Evolutionary conservation across 257 asterid genomes (phyloP).

Genomic region (Solanum raphanifolium): DNA sequence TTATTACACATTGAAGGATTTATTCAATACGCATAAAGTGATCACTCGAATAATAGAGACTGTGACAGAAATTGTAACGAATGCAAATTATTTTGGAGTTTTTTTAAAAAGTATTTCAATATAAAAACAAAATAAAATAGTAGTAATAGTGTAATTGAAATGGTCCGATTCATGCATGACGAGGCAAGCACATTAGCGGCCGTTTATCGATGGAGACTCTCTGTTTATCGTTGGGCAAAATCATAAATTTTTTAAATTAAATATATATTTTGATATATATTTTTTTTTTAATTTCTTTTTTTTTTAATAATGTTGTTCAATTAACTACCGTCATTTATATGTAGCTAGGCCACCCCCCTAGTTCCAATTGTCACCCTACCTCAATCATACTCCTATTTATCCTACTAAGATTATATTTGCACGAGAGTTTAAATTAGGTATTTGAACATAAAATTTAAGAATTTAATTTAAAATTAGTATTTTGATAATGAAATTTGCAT

Average conservation of each 20-base stretch:
- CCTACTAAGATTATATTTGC: background rate
- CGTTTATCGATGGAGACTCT: background rate
- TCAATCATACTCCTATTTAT: background rate
- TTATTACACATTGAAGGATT: too few species aligned
- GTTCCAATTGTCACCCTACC: background rate
- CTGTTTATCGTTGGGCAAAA: background rate
- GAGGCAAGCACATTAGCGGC: background rate
- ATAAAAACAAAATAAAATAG: background rate
- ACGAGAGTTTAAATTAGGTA: background rate
- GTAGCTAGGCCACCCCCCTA: background rate
- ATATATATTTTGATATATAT: too few species aligned
- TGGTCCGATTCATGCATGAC: background rate
- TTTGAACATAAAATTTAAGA: background rate
- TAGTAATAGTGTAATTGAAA: background rate
- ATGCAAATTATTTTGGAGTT: too few species aligned
- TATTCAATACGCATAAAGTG: too few species aligned
- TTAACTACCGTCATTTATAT: too few species aligned
- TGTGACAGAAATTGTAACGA: too few species aligned
- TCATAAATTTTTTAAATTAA: too few species aligned
- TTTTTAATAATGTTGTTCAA: too few species aligned
- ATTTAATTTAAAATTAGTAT: too few species aligned
- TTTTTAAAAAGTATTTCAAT: background rate
- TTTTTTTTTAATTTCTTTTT: too few species aligned
- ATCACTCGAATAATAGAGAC: too few species aligned
- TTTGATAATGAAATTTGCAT: background rate